Conservation (phyloP, 345 rosid species). For the Iberis pinnata region DNA sequence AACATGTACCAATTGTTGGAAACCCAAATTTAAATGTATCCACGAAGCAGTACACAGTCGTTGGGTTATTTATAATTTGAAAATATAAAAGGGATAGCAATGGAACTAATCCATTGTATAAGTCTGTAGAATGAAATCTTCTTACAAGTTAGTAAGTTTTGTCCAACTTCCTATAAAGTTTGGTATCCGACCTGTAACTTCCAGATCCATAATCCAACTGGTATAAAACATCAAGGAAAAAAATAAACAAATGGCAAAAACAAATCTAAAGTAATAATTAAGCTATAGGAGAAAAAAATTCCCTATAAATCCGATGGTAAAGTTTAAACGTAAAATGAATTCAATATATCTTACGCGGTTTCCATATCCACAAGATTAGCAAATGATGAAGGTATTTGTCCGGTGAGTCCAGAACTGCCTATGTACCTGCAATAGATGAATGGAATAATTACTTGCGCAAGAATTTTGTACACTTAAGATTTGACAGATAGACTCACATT, state of each 20-base stretch:
- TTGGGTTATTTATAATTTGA: too few species aligned
- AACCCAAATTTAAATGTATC: not conserved
- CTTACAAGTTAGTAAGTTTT: conserved; percentile 41
- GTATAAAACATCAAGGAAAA: not conserved
- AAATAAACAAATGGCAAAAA: not conserved
- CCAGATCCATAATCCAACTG: conserved; percentile 43
- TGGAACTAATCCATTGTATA: too few species aligned
- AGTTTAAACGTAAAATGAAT: not conserved
- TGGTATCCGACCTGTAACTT: conserved; percentile 46
- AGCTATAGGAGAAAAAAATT: too few species aligned
- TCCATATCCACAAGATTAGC: conserved; percentile 30
- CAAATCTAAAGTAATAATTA: conserved; percentile 6
- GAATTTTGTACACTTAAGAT: not conserved
- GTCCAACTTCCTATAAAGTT: conserved; percentile 53
- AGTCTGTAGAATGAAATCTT: not conserved
- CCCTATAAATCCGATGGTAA: not conserved
- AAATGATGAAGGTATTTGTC: conserved; percentile 48
- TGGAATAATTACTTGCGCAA: not conserved
- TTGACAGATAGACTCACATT: conserved; percentile 42
- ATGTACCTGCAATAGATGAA: conserved; percentile 36
- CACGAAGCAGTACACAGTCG: too few species aligned
- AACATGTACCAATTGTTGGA: conserved; percentile 3
- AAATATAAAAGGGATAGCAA: too few species aligned
- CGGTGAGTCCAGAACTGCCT: conserved; percentile 51
- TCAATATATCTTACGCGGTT: conserved; percentile 20